Evolutionary conservation across 495 filamentous ascomycete genomes (phyloP), one percentile per base, ranked within the genome.

Genomic region (Penicillium mononematosum): DNA sequence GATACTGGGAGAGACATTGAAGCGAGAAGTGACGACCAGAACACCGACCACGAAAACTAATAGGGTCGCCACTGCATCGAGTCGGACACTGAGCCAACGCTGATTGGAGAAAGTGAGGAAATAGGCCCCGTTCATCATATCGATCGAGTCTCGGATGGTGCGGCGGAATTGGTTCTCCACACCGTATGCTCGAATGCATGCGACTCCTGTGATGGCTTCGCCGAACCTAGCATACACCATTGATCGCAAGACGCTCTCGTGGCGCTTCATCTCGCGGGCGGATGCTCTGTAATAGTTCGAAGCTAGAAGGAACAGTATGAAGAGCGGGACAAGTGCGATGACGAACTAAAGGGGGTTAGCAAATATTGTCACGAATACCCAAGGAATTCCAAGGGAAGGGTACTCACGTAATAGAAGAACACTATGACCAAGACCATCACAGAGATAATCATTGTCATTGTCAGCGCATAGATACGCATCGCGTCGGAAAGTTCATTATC

Each of bases 61-160:
- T 11, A 84, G 59, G 59, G 88, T 92, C 1, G 91, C 88, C 48
- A 97, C 90, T 27, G 82, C 77, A 67, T 98, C 94, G 2, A 98
- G 80, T 6, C 94, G 85, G 3, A 92, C 76, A 19, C 85, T 88
- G 17, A 97, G 80, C 93, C 93, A 98, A 47, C 94, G 81, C 67
- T 97, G 93, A 62, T 97, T 96, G 9, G 89, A 88, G 61, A 91
- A 97, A 3, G 93, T 97, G 16, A 98, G 76, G 72, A 89, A 98
- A 67, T 96, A 97, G 10, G 94, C 94, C 22, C 88, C 82, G 68
- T 97, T 85, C 92, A 98, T 96, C 47, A 87, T 80, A 63, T 98
- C 90, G 62, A 98, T 89, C 0, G 90, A 75, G 9, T 79, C 70
- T 49, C 81, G 78, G 42, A 98, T 78, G 41, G 85, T 83, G n/a